Conservation (phyloP, 2,329 filamentous ascomycete species). For the Dactylella cylindrospora region DNA sequence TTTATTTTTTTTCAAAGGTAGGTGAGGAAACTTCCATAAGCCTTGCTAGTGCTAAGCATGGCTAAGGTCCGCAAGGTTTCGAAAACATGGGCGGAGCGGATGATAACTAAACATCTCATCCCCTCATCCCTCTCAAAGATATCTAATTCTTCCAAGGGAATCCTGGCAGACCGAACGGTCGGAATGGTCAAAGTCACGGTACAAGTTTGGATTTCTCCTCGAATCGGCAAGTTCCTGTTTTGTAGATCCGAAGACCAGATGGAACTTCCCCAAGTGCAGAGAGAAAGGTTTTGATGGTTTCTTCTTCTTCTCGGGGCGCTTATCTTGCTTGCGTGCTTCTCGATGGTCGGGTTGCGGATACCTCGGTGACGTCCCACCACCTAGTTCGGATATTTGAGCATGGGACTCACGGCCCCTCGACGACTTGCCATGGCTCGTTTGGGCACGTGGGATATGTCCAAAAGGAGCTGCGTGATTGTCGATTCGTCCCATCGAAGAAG, state of each 20-base stretch:
- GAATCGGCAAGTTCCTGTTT: conserved; percentile 34
- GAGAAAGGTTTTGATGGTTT: conserved; percentile 21
- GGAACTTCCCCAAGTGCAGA: conserved; percentile 30
- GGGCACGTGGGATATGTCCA: no score
- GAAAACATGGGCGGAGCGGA: background rate
- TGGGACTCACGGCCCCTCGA: background rate
- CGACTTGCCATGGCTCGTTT: background rate
- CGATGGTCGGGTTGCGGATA: conserved; percentile 7
- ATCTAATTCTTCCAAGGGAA: conserved; percentile 23
- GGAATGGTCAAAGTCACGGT: conserved; percentile 22
- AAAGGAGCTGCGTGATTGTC: no score
- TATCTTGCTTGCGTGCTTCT: conserved; percentile 4
- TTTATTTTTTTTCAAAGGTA: no score
- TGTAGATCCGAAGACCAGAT: conserved; percentile 26
- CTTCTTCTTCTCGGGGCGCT: conserved; percentile 13
- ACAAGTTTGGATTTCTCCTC: conserved; percentile 21
- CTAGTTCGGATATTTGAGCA: background rate
- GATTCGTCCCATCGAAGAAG: no score
- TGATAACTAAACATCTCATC: background rate
- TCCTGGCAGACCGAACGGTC: conserved; percentile 18
- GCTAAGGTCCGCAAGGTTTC: background rate
- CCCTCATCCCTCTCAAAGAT: background rate
- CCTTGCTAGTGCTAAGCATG: background rate
- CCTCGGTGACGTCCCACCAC: conserved; percentile 6
- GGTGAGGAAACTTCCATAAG: conserved; percentile 3